Base-by-base conservation (phyloP, 495 filamentous ascomycete species). In the Penicillium salamii region DNA sequence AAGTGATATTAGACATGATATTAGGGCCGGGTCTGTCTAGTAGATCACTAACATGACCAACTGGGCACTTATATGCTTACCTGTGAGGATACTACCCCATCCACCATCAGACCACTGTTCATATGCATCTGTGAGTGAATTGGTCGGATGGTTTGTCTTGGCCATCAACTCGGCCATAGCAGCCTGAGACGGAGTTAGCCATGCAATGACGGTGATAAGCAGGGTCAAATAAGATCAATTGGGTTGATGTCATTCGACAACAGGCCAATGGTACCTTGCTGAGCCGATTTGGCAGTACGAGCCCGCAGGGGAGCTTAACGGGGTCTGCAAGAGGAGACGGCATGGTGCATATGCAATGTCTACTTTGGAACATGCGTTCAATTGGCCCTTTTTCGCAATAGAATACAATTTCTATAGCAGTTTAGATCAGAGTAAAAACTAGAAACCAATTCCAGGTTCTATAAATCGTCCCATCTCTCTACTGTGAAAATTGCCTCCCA, bases 251-350 rank as follows among this genome's bases (percentile, higher is more conserved):
- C n/a, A n/a, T n/a, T n/a, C n/a, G n/a, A n/a, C n/a, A n/a, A n/a
- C n/a, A n/a, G n/a, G n/a, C n/a, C n/a, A n/a, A n/a, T n/a, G n/a
- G n/a, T 65, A 78, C 77, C 67, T 82, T 81, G 47, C 61, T 67
- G 2, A 82, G 52, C 15, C 78, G 72, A 53, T 81, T 82, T 13
- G 75, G 75, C 11, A 82, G 52, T 3, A 68, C 64, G 21, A 82
- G 57, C 0, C 78, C 78, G 44, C 74, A 79, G 23, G 76, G 77
- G 2, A 80, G 67, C 50, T 69, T 71, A 38, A 80, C 66, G 23
- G 74, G 54, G 46, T 78, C 67, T 49, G 56, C 53, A 7, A 78
- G 50, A 31, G 65, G 51, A 8, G 63, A 61, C 23, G 65, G 32
- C 63, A 69, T 72, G 43, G 7, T 59, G 20, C 20, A 41, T 52